phyloP scores from a whole-genome alignment of 371 early-diverging fungal genomes.

The Coemansia sp. region DNA sequence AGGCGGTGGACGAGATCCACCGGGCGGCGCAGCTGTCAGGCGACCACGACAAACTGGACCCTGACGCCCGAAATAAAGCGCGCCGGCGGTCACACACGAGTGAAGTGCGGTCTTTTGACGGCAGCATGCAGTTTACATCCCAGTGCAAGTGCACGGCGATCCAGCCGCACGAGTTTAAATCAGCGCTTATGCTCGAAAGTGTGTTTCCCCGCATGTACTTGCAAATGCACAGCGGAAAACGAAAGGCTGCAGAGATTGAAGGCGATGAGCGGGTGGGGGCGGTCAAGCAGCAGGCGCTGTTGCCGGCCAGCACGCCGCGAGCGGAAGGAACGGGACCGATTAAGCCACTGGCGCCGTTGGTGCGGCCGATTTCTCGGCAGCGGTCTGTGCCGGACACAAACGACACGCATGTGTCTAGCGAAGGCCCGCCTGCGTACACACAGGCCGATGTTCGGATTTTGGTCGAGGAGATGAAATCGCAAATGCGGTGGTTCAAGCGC shows the following conservation, averaged over 20 bases:
- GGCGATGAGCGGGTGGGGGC: constrained; percentile 7
- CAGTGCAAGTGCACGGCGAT: constrained; percentile 35
- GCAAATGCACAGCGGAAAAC: constrained; percentile 32
- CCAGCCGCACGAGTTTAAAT: constrained; percentile 22
- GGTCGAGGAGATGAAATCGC: constrained; percentile 33
- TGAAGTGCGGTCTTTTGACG: constrained; percentile 42
- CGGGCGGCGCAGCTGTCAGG: constrained; percentile 32
- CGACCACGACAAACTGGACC: neutral
- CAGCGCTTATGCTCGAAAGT: constrained; percentile 39
- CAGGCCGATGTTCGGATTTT: constrained; percentile 24
- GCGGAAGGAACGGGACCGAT: constrained; percentile 6
- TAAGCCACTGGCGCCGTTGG: constrained; percentile 24
- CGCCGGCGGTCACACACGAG: neutral
- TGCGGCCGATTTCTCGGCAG: constrained; percentile 13
- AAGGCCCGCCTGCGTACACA: constrained; percentile 24
- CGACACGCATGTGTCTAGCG: constrained; percentile 7
- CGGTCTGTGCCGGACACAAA: neutral
- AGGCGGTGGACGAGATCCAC: constrained; percentile 49
- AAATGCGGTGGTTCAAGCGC: constrained; percentile 39
- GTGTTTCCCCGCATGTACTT: constrained; percentile 38
- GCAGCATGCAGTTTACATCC: constrained; percentile 31
- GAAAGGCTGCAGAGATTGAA: constrained; percentile 14
- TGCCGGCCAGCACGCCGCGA: neutral
- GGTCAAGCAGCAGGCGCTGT: constrained; percentile 5
- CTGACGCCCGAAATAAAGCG: neutral